Evolutionary conservation across 257 asterid genomes (phyloP).

Genomic region (Forsythia suspensa): DNA sequence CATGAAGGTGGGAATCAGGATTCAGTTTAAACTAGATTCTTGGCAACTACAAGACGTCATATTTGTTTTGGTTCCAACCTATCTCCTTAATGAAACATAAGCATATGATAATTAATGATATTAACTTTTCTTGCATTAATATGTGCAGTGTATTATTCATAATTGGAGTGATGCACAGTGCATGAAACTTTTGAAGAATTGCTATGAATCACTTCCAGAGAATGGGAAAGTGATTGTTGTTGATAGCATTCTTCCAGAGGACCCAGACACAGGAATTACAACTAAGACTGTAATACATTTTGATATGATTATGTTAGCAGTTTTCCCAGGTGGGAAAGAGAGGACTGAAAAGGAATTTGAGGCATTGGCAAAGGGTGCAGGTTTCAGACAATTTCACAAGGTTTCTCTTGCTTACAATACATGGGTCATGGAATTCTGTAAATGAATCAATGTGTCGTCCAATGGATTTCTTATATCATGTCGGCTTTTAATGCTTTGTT

Average conservation of each 20-base stretch:
- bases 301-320: conserved; percentile 54
- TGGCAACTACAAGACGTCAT: too few species aligned
- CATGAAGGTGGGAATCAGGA: too few species aligned
- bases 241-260: conserved; percentile 47
- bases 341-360: conserved; percentile 51
- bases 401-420: conserved; percentile 38
- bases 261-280: conserved; percentile 29
- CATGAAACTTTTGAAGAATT: conserved; percentile 44
- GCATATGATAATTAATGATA: not conserved
- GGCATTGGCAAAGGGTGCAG: conserved; percentile 47
- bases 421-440: conserved; percentile 57
- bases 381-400: conserved; percentile 40
- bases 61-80: too few species aligned
- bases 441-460: conserved; percentile 17
- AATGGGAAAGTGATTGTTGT: conserved; percentile 54
- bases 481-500: too few species aligned
- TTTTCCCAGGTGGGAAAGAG: conserved; percentile 59
- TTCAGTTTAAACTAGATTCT: too few species aligned
- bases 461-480: too few species aligned
- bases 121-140: not conserved
- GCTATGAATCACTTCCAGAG: conserved; percentile 45
- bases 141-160: conserved; percentile 57
- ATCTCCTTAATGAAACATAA: too few species aligned
- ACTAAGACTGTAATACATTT: conserved; percentile 26
- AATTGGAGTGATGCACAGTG: conserved; percentile 66